These are phyloP conservation scores for Rhynchospora pubera DNA, from an alignment of 176 grass and related monocot species.

Conservation along the genomic window DNA sequence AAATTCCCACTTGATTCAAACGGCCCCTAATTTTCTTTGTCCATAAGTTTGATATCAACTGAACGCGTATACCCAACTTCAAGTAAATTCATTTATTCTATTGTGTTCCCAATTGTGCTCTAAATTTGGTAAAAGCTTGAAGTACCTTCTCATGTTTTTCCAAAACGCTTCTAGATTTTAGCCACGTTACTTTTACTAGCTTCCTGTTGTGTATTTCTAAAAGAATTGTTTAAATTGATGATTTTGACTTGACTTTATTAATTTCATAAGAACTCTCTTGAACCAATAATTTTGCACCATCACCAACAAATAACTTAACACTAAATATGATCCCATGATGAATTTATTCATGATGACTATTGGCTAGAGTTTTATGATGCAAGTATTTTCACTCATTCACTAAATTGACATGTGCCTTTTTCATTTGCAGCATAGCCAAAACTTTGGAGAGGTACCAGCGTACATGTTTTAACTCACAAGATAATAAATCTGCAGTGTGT, in stretches of 20 bases:
- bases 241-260: no score
- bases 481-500: conserved; percentile 45
- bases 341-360: neutral
- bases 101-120: neutral
- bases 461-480: conserved; percentile 73
- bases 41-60: neutral
- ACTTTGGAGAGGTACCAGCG: conserved; percentile 83
- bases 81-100: neutral
- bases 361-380: neutral
- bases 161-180: neutral
- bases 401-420: neutral
- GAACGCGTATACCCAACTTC: neutral
- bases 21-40: neutral
- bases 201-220: neutral
- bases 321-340: neutral
- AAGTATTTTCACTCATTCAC: neutral
- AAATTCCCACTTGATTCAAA: no score
- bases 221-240: no score
- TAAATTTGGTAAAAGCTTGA: neutral
- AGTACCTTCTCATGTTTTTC: neutral
- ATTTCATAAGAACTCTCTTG: neutral
- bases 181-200: neutral
- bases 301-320: neutral
- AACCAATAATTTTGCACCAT: neutral
- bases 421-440: conserved; percentile 39